Percentiles rank a stretch among this genome's conserved stretches.
Evolutionary conservation across 495 filamentous ascomycete species (phyloP).

Genomic region (Filosporella fistucella): DNA sequence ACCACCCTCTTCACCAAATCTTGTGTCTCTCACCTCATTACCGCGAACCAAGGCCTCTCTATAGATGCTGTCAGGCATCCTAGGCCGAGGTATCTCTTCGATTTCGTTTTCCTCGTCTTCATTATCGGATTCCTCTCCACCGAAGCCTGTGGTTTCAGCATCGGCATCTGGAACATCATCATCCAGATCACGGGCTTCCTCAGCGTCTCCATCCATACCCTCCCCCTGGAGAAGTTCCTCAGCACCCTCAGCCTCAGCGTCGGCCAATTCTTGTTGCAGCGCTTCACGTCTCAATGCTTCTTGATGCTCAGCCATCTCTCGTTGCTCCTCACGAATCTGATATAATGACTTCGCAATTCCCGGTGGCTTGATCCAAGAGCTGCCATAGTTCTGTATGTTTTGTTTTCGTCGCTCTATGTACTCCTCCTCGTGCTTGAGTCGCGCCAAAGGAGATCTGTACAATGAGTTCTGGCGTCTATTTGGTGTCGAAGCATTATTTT

Average conservation of each 20-base stretch:
- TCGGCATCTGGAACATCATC: conserved; percentile 65
- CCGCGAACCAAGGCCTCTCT: conserved; percentile 46
- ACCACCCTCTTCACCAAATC: conserved; percentile 32
- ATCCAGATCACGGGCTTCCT: conserved; percentile 48
- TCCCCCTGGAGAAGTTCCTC: conserved; percentile 60
- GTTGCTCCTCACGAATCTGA: conserved; percentile 71
- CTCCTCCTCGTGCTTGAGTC: conserved; percentile 64
- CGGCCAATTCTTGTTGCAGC: conserved; percentile 58
- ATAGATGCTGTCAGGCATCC: conserved; percentile 34
- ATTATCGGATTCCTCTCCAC: conserved; percentile 37
- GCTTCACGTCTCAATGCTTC: conserved; percentile 64
- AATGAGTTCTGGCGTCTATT: conserved; percentile 18
- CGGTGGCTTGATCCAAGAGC: conserved; percentile 73
- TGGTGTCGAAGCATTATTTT: conserved; percentile 17
- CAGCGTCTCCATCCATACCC: conserved; percentile 44
- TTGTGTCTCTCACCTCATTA: conserved; percentile 26
- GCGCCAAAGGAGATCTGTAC: conserved; percentile 49
- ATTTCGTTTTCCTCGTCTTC: conserved; percentile 35
- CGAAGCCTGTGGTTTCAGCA: conserved; percentile 35
- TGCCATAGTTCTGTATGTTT: conserved; percentile 70
- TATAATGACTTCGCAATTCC: conserved; percentile 73
- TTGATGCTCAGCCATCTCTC: conserved; percentile 75
- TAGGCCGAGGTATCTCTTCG: conserved; percentile 27
- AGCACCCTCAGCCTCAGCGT: conserved; percentile 36
- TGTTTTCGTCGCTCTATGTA: conserved; percentile 61